These are phyloP conservation scores for Suillus ampliporus DNA, from an alignment of 768 basidiomycete species.

Conservation along the genomic window DNA sequence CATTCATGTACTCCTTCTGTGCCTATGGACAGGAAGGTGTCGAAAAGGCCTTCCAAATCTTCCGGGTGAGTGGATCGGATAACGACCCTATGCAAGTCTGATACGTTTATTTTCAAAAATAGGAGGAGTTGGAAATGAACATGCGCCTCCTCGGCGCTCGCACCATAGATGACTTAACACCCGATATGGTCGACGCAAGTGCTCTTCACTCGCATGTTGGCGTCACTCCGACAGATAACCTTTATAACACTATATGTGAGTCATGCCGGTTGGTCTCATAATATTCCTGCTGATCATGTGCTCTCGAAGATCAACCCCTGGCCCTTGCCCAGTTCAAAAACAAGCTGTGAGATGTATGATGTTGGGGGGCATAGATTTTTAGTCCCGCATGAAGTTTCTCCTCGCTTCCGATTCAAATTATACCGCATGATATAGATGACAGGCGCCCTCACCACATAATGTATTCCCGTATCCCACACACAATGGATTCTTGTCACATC, in stretches of 20 bases:
- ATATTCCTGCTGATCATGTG: conserved; percentile 7
- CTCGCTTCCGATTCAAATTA: not conserved
- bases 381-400: no score
- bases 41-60: conserved; percentile 78
- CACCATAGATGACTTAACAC: conserved; percentile 77
- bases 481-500: not conserved
- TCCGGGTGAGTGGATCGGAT: conserved; percentile 54
- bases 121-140: conserved; percentile 99
- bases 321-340: conserved; percentile 33
- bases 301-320: conserved; percentile 34
- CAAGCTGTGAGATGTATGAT: conserved; percentile 12
- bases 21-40: conserved; percentile 90
- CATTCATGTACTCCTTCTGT: conserved; percentile 88
- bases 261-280: conserved; percentile 11
- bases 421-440: not conserved
- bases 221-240: conserved; percentile 70
- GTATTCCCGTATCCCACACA: not conserved
- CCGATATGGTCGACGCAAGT: conserved; percentile 88
- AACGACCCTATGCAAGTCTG: not conserved
- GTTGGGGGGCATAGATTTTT: not conserved
- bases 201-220: conserved; percentile 70
- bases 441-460: not conserved
- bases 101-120: conserved; percentile 12
- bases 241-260: conserved; percentile 86
- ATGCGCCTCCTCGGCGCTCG: conserved; percentile 89